Evolutionary conservation across 2,329 filamentous ascomycete species (phyloP).

Genomic region (Neocucurbitaria cava): DNA sequence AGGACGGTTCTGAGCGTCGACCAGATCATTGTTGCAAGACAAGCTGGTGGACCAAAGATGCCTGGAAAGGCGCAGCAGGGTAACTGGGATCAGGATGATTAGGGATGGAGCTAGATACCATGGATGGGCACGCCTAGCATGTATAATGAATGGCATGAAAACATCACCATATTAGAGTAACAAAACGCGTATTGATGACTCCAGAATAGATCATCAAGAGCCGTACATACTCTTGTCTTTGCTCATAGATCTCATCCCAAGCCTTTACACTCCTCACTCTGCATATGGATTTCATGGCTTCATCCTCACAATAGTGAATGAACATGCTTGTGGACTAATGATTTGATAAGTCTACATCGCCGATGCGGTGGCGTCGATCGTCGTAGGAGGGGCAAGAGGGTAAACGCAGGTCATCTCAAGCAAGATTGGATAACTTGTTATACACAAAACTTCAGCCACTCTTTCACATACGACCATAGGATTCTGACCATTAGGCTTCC

Average conservation of each 20-base stretch:
- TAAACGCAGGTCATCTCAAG: neutral
- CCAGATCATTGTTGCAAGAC: constrained; percentile 97
- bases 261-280: neutral
- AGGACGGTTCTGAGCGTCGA: constrained; percentile 95
- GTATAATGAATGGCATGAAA: constrained; percentile 17
- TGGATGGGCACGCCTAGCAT: constrained; percentile 4
- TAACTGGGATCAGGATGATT: constrained; percentile 71
- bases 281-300: too few relatives aligned
- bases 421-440: too few relatives aligned
- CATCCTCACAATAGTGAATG: too few relatives aligned
- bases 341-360: too few relatives aligned
- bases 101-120: constrained; percentile 10
- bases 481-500: too few relatives aligned
- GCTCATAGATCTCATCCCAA: neutral
- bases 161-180: neutral
- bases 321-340: too few relatives aligned
- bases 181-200: neutral
- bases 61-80: constrained; percentile 81
- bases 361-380: neutral
- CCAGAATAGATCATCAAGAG: too few relatives aligned
- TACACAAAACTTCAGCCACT: too few relatives aligned
- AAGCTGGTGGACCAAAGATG: constrained; percentile 96
- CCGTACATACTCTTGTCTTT: neutral
- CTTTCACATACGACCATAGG: too few relatives aligned
- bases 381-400: neutral